Conservation (phyloP, 2,329 filamentous ascomycete genomes). For the Sclerotinia glacialis region DNA sequence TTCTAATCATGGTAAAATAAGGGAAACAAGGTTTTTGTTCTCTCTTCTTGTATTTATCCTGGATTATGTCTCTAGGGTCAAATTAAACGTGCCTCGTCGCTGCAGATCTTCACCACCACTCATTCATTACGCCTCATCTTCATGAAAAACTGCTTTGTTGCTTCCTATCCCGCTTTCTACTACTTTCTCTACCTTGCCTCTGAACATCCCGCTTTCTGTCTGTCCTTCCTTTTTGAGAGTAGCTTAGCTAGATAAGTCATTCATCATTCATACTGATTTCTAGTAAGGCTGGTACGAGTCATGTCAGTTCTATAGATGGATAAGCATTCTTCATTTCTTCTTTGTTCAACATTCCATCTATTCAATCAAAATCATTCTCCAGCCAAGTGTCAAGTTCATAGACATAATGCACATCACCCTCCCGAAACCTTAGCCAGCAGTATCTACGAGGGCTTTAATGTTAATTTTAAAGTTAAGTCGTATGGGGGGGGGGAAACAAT, state of each 20-base stretch:
- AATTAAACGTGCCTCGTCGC: conserved; percentile 5
- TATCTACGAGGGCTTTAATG: not conserved
- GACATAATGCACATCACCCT: not conserved
- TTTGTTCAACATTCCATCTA: not conserved
- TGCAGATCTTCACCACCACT: not conserved
- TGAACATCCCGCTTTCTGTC: too few relatives aligned
- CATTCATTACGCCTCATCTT: not conserved
- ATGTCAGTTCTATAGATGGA: not conserved
- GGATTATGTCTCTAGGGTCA: not conserved
- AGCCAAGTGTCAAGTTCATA: not conserved
- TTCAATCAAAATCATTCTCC: not conserved
- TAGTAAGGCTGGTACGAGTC: not conserved
- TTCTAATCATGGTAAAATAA: not conserved
- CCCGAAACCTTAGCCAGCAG: not conserved
- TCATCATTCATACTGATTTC: not conserved
- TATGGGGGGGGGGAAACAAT: not conserved
- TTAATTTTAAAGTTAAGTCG: not conserved
- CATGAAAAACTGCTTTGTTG: not conserved
- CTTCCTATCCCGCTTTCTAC: not conserved
- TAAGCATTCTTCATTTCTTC: not conserved
- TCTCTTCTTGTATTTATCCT: not conserved
- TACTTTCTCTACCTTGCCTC: not conserved
- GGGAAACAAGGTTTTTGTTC: not conserved
- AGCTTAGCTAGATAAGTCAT: not conserved
- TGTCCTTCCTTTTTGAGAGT: not conserved